Evolutionary conservation across 345 rosid species (phyloP), one percentile per base, ranked within the genome.

Genomic region (Schrenkiella parvula): DNA sequence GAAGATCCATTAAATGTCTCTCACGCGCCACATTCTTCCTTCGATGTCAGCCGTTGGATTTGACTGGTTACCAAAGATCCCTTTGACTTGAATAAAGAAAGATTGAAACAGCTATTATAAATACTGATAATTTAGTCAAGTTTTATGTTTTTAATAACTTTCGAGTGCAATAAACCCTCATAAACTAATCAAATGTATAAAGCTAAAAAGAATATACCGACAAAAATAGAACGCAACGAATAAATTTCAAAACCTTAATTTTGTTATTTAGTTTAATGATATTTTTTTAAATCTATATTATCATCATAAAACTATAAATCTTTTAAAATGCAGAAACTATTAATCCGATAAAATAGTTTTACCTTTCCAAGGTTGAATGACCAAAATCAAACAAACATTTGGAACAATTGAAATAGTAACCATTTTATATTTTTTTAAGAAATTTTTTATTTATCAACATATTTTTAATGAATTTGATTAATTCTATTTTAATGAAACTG

Each of bases 1-100:
- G 57, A 26, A 29, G n/a, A n/a, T n/a, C n/a, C n/a, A n/a, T 62
- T 64, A 37, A 25, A 25, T 66, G 74, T 53, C 70, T 34, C 65
- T 68, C 74, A 61, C 58, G 64, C 64, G 74, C 74, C 48, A 68
- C 56, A 23, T 6, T 42, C 5, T 14, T 41, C 68, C 46, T 42
- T 52, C 26, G 5, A 18, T 66, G 62, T 58, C 68, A 66, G 78
- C 78, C 78, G 78, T 66, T 66, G 62, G 78, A 66, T 66, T 66
- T 74, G 43, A 54, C 71, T 44, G 41, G 41, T 47, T 38, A 56
- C 51, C 51, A 42, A 14, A 50, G 31, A 56, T 56, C 71, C 8
- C 25, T 18, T 46, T 47, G 78, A 73, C 78, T 18, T 53, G 6
- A 29, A 47, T 48, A 70, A 47, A 60, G 0, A 18, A 50, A 11